Conservation (phyloP, 2,329 filamentous ascomycete genomes). For the Neobulgaria alba region DNA sequence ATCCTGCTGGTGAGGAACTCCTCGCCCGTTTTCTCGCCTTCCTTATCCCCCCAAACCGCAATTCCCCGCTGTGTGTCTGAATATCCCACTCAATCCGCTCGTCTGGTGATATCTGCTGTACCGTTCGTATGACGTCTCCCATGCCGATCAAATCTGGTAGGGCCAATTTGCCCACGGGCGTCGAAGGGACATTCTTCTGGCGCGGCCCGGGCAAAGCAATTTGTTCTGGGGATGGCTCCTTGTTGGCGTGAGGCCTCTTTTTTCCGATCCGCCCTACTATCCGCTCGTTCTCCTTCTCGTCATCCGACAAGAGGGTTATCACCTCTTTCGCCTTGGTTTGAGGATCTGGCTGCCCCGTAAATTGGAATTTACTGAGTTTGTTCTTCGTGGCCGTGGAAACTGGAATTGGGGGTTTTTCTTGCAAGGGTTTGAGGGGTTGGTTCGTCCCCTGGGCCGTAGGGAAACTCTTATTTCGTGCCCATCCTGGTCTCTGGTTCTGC, state of each 20-base stretch:
- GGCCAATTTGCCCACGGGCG: conserved; percentile 44
- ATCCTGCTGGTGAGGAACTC: conserved; percentile 66
- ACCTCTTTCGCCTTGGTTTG: conserved; percentile 16
- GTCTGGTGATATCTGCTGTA: conserved; percentile 47
- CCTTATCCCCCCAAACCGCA: conserved; percentile 39
- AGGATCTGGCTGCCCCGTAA: conserved; percentile 29
- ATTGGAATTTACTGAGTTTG: conserved; percentile 51
- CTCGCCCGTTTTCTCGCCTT: conserved; percentile 53
- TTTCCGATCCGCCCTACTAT: not conserved
- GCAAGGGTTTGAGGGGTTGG: conserved; percentile 18
- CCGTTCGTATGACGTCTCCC: conserved; percentile 32
- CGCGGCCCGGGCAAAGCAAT: conserved; percentile 10
- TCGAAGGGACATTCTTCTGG: conserved; percentile 31
- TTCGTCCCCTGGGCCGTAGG: conserved; percentile 16
- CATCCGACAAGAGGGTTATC: conserved; percentile 15
- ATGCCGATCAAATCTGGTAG: conserved; percentile 49
- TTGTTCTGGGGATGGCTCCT: conserved; percentile 7
- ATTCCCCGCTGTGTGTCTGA: conserved; percentile 34
- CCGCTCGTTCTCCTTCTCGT: conserved; percentile 24
- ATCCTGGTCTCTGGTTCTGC: conserved; percentile 22
- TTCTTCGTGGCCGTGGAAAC: conserved; percentile 49
- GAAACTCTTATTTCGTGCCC: conserved; percentile 26
- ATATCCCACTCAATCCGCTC: conserved; percentile 54
- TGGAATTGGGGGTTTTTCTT: conserved; percentile 23
- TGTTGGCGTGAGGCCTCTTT: not conserved